These are phyloP conservation scores for Fusarium longipes DNA, from an alignment of 2,329 filamentous ascomycete genomes.

Conservation along the genomic window DNA sequence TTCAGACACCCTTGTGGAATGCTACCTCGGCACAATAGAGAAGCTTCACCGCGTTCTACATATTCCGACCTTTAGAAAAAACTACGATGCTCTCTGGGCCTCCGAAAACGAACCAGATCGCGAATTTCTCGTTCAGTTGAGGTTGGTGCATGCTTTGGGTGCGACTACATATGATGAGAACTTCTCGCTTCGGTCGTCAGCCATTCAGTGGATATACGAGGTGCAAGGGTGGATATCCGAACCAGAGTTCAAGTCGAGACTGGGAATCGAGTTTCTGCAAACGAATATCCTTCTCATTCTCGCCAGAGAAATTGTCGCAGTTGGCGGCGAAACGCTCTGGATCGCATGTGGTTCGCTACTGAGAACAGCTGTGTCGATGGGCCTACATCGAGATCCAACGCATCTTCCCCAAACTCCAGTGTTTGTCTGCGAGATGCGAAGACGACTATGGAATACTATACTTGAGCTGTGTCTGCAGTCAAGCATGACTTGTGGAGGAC, in stretches of 20 bases:
- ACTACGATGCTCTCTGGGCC: slow-evolving; percentile 64
- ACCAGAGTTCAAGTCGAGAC: slow-evolving; percentile 63
- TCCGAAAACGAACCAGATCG: slow-evolving; percentile 47
- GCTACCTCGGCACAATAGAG: slow-evolving; percentile 62
- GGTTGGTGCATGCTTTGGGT: slow-evolving; percentile 69
- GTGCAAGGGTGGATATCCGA: slow-evolving; percentile 65
- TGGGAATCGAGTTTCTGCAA: slow-evolving; percentile 64
- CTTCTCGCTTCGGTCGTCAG: slow-evolving; percentile 61
- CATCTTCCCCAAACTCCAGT: slow-evolving; percentile 52
- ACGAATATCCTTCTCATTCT: slow-evolving; percentile 57
- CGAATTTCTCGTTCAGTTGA: slow-evolving; percentile 66
- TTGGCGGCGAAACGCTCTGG: slow-evolving; percentile 62
- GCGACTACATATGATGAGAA: slow-evolving; percentile 61
- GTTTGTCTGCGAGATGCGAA: slow-evolving; percentile 59
- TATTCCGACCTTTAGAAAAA: slow-evolving; percentile 59
- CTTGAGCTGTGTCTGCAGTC: slow-evolving; percentile 60
- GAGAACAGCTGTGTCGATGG: slow-evolving; percentile 61
- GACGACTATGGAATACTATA: slow-evolving; percentile 65
- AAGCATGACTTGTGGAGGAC: slow-evolving; percentile 58
- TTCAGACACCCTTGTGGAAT: slow-evolving; percentile 60
- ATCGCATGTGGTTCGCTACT: slow-evolving; percentile 58
- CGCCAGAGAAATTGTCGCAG: slow-evolving; percentile 52
- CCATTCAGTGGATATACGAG: slow-evolving; percentile 68
- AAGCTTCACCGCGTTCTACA: slow-evolving; percentile 62
- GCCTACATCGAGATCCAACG: slow-evolving; percentile 61